phyloP scores from a whole-genome alignment of 108 stramenopile genomes.

The Cyclostephanos tholiformis region DNA sequence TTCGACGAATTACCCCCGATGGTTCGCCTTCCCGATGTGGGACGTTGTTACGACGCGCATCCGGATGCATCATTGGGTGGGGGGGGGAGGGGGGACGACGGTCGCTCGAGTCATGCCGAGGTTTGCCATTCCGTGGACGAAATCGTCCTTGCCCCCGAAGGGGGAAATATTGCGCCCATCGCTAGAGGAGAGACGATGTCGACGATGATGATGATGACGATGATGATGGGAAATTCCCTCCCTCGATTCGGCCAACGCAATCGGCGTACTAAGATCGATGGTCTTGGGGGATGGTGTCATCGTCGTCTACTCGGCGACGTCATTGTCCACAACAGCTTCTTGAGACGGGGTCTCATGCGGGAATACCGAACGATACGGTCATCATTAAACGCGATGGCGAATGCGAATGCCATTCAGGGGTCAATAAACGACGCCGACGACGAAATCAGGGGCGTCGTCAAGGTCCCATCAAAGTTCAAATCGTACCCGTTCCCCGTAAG shows the following conservation, averaged over 20 bases:
- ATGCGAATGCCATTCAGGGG: background rate
- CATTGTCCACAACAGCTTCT: background rate
- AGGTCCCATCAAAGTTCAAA: conserved; percentile 47
- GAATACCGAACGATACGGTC: conserved; percentile 6
- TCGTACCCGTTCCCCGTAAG: conserved; percentile 48
- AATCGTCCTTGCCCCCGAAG: background rate
- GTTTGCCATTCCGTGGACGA: background rate
- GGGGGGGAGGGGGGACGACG: background rate
- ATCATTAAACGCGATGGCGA: conserved; percentile 23
- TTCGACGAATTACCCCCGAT: conserved; percentile 16
- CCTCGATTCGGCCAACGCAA: background rate
- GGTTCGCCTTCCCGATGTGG: conserved; percentile 44
- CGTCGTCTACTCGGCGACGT: background rate
- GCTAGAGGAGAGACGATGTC: background rate
- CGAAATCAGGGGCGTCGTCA: background rate
- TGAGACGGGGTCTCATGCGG: background rate
- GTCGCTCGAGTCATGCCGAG: background rate
- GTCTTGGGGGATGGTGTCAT: conserved; percentile 1
- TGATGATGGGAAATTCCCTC: background rate
- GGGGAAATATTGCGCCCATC: too few species aligned
- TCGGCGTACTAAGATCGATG: background rate
- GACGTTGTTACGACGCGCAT: conserved; percentile 10
- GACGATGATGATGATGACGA: background rate
- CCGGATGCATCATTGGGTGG: background rate
- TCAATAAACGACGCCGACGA: conserved; percentile 5